A percentile compares a stretch with the other conserved stretches of the same genome.
These are phyloP conservation scores for Effrenium voratum DNA, from an alignment of 73 alveolate species.

Conservation along the genomic window DNA sequence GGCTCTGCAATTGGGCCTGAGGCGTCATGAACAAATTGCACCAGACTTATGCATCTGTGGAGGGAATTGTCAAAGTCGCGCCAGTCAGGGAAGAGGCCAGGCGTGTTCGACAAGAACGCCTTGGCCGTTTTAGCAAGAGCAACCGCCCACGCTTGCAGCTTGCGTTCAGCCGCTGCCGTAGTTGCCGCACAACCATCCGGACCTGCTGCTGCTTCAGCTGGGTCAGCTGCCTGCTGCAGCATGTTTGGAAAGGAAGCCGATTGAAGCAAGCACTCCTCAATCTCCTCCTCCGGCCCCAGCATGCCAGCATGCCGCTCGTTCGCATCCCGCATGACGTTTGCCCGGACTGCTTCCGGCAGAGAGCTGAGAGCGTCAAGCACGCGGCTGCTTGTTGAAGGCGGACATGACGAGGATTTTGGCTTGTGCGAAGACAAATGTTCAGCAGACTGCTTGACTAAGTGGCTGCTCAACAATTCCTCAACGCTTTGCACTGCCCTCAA, in stretches of 20 bases:
- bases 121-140: background rate
- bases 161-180: too few relatives aligned
- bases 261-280: background rate
- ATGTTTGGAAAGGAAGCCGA: background rate
- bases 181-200: background rate
- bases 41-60: background rate
- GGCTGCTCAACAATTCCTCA: too few relatives aligned
- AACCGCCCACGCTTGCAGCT: background rate
- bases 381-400: too few relatives aligned
- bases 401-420: too few relatives aligned
- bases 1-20: background rate
- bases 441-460: too few relatives aligned
- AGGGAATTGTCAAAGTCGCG: background rate
- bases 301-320: too few relatives aligned
- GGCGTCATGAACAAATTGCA: background rate
- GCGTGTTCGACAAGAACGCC: background rate
- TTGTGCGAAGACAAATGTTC: too few relatives aligned
- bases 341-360: too few relatives aligned
- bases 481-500: too few relatives aligned
- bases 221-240: background rate
- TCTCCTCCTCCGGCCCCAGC: constrained; percentile 5
- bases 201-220: background rate
- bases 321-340: too few relatives aligned
- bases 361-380: too few relatives aligned
- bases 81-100: background rate